phyloP scores from a whole-genome alignment of 768 basidiomycete genomes.

The Russula vinacea region DNA sequence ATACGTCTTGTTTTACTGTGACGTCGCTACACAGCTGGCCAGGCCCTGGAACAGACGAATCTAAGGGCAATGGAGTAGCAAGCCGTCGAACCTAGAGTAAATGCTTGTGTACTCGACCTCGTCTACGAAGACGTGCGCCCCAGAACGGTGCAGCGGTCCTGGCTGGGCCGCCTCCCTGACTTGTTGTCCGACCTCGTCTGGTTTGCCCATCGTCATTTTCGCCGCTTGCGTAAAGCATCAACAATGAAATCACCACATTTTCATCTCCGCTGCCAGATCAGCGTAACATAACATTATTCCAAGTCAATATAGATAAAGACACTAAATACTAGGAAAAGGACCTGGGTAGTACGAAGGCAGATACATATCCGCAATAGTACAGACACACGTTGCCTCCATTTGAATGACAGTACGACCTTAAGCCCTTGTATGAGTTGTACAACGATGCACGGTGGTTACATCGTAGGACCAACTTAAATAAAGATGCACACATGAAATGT shows the following conservation, averaged over 20 bases:
- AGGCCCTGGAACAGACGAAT: too few species aligned
- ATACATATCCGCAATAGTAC: slow-evolving; percentile 16
- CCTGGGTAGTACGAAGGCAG: neutral
- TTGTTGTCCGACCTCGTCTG: too few species aligned
- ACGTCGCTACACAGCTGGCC: too few species aligned
- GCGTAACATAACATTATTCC: neutral
- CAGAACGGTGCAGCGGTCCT: too few species aligned
- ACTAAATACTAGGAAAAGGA: neutral
- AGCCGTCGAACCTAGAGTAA: too few species aligned
- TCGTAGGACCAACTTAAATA: slow-evolving; percentile 1
- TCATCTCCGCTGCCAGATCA: neutral
- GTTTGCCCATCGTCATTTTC: too few species aligned
- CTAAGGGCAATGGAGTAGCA: too few species aligned
- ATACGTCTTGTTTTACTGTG: too few species aligned
- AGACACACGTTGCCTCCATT: neutral
- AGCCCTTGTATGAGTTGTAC: slow-evolving; percentile 7
- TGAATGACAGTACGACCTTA: neutral
- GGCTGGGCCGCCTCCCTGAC: too few species aligned
- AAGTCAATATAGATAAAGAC: neutral
- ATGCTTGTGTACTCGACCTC: too few species aligned
- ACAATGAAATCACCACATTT: neutral
- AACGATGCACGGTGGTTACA: slow-evolving; percentile 8
- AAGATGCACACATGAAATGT: neutral
- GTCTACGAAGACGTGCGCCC: too few species aligned
- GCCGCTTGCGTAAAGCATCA: neutral